Evolutionary conservation across 2,329 filamentous ascomycete genomes (phyloP).

Genomic region (Xylariaceae sp.): DNA sequence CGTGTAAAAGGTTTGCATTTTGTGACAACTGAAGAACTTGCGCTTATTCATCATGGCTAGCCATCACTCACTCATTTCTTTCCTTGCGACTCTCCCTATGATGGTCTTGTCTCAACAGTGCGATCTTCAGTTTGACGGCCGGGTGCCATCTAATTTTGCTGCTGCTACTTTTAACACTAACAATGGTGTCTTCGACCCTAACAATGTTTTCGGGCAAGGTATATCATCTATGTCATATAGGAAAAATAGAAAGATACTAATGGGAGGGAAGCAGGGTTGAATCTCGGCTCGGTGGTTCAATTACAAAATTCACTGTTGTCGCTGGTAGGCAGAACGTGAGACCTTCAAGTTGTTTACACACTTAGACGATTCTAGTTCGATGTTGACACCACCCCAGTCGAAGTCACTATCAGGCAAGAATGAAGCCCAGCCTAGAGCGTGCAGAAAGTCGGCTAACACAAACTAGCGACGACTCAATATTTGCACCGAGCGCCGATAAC

Average conservation of each 20-base stretch:
- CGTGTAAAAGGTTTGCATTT: no score
- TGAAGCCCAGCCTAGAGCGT: not conserved
- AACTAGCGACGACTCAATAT: slow-evolving; percentile 20
- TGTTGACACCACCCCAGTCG: slow-evolving; percentile 8
- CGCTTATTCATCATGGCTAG: slow-evolving; percentile 1
- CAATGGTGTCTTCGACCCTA: slow-evolving; percentile 17
- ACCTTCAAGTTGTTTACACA: not conserved
- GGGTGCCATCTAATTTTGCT: slow-evolving; percentile 15
- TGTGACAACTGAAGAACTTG: not conserved
- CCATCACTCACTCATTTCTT: not conserved
- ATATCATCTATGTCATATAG: not conserved
- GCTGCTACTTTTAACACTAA: slow-evolving; percentile 9
- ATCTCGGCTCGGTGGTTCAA: slow-evolving; percentile 13
- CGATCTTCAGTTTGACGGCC: slow-evolving; percentile 19
- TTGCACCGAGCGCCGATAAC: slow-evolving; percentile 21
- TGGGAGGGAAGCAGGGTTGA: slow-evolving; percentile 9
- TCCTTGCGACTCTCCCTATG: not conserved
- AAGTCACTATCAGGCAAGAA: slow-evolving; percentile 18
- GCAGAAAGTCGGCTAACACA: not conserved
- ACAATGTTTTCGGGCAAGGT: slow-evolving; percentile 22
- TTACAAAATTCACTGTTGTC: slow-evolving; percentile 12
- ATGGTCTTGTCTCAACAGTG: slow-evolving; percentile 13
- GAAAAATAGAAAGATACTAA: not conserved
- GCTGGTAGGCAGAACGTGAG: not conserved
- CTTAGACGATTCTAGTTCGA: slow-evolving; percentile 10